A percentile compares a stretch with the other conserved stretches of the same genome.
Evolutionary conservation across 768 basidiomycete species (phyloP).

Genomic region (Termitomyces titanicus): DNA sequence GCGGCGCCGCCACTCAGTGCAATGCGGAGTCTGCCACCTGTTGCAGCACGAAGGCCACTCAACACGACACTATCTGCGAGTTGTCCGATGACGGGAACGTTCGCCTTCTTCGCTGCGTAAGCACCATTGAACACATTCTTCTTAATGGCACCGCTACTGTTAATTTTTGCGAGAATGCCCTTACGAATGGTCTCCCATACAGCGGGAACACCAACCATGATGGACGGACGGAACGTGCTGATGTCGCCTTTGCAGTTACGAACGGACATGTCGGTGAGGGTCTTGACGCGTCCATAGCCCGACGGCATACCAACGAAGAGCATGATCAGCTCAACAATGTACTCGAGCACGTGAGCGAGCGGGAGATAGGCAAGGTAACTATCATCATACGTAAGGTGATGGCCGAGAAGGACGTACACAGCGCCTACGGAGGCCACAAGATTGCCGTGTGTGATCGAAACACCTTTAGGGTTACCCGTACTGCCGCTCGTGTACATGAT

Average conservation of each 20-base stretch:
- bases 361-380: constrained; percentile 89
- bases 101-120: constrained; percentile 67
- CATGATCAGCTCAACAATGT: constrained; percentile 82
- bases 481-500: constrained; percentile 81
- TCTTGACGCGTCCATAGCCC: constrained; percentile 94
- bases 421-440: constrained; percentile 85
- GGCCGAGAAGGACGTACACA: constrained; percentile 67
- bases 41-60: constrained; percentile 72
- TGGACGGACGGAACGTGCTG: constrained; percentile 73
- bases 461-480: constrained; percentile 94
- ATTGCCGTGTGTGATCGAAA: constrained; percentile 84
- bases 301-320: constrained; percentile 74
- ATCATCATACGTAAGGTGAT: constrained; percentile 57
- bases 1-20: constrained; percentile 86
- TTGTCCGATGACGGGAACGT: constrained; percentile 58
- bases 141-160: constrained; percentile 61
- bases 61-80: constrained; percentile 78
- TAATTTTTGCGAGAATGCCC: constrained; percentile 83
- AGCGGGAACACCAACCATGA: constrained; percentile 93
- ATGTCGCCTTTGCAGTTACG: constrained; percentile 87
- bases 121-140: constrained; percentile 80
- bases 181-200: constrained; percentile 98
- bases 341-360: constrained; percentile 94
- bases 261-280: constrained; percentile 91
- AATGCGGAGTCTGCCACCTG: constrained; percentile 83